Conservation (phyloP, 306 rosid genomes). For the Morella rubra region DNA sequence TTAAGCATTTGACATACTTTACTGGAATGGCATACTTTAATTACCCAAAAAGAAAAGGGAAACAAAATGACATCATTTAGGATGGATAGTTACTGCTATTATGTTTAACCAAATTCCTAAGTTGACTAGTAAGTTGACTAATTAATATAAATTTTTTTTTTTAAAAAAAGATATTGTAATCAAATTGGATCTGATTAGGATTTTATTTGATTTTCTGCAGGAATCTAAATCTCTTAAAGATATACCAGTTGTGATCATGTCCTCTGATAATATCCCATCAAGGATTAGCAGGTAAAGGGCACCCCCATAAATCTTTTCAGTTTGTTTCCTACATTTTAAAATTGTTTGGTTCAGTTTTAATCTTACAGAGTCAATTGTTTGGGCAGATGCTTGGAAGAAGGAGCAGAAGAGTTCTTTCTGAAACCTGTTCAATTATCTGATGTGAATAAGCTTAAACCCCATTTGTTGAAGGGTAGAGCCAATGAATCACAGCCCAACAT, state of each 20-base stretch:
- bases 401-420: constrained; percentile 79
- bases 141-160: no score
- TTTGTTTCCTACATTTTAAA: background rate
- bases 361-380: constrained; percentile 20
- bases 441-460: constrained; percentile 75
- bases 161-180: background rate
- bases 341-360: constrained; percentile 13
- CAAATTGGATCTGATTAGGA: constrained; percentile 11
- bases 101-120: no score
- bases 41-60: no score
- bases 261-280: constrained; percentile 85
- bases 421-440: constrained; percentile 81
- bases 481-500: constrained; percentile 38
- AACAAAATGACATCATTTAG: background rate
- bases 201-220: constrained; percentile 40
- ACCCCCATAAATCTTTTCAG: constrained; percentile 6
- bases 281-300: constrained; percentile 67
- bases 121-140: no score
- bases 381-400: constrained; percentile 84
- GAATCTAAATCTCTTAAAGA: constrained; percentile 76
- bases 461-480: constrained; percentile 51
- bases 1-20: background rate
- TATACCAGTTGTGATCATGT: constrained; percentile 91
- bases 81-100: background rate
- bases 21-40: no score